These are phyloP conservation scores for Rhizopus sp. DNA, from an alignment of 371 early-diverging fungal genomes.

Conservation along the genomic window DNA sequence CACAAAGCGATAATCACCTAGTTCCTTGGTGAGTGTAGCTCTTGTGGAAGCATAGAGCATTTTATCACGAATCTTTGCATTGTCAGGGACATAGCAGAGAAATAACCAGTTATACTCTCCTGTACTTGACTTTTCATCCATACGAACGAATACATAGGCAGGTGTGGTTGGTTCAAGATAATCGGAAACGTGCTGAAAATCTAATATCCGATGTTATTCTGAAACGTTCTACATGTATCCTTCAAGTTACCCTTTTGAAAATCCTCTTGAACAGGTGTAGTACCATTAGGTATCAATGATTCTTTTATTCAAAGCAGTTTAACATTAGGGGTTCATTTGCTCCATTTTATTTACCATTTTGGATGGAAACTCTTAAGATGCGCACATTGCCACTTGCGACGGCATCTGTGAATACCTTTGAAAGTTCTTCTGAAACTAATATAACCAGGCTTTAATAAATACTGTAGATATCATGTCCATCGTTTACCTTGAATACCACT, in stretches of 20 bases:
- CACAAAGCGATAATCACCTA: constrained; percentile 78
- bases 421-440: constrained; percentile 56
- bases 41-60: constrained; percentile 88
- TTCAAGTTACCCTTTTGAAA: constrained; percentile 60
- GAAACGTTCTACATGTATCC: background rate
- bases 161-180: constrained; percentile 63
- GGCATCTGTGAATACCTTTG: constrained; percentile 48
- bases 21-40: constrained; percentile 71
- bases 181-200: constrained; percentile 49
- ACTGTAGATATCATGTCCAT: background rate
- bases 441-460: background rate
- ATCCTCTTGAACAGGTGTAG: constrained; percentile 42
- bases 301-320: constrained; percentile 24
- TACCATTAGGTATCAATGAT: constrained; percentile 47
- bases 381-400: constrained; percentile 38
- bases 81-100: constrained; percentile 78
- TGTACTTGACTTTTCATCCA: constrained; percentile 50
- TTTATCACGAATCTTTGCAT: constrained; percentile 81
- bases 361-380: constrained; percentile 52
- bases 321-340: background rate
- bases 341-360: constrained; percentile 36
- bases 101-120: constrained; percentile 74
- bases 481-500: constrained; percentile 59
- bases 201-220: constrained; percentile 24
- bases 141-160: constrained; percentile 68